phyloP scores from a whole-genome alignment of 1,284 basidiomycete species.

The Melampsora americana region DNA sequence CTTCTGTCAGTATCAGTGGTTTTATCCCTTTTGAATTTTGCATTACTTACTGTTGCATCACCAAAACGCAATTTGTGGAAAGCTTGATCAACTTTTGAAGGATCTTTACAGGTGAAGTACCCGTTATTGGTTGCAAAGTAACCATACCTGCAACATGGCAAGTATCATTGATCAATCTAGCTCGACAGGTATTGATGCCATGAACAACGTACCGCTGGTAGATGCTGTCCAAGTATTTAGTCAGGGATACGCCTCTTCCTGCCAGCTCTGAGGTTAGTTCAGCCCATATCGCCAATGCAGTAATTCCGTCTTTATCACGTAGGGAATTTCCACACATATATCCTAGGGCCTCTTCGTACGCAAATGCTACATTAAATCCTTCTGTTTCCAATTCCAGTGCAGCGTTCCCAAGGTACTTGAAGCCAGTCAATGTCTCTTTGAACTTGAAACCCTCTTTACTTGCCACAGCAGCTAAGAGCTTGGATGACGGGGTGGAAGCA shows the following conservation, averaged over 20 bases:
- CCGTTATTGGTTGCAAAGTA: conserved; percentile 63
- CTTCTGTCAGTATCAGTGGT: not conserved
- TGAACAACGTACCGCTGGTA: conserved; percentile 62
- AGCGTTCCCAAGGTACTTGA: conserved; percentile 65
- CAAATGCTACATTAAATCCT: conserved; percentile 72
- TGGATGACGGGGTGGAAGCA: conserved; percentile 79
- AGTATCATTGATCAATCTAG: not conserved
- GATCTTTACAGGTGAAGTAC: conserved; percentile 71
- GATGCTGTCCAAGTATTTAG: conserved; percentile 63
- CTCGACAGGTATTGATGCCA: not conserved
- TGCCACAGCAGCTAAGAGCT: conserved; percentile 76
- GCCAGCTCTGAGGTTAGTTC: conserved; percentile 63
- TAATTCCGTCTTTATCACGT: conserved; percentile 72
- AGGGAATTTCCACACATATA: conserved; percentile 74
- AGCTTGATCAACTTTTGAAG: conserved; percentile 64
- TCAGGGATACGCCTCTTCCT: conserved; percentile 60
- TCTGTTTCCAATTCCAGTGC: conserved; percentile 64
- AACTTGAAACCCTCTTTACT: conserved; percentile 71
- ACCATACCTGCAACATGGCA: conserved; percentile 48
- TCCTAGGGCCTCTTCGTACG: conserved; percentile 80
- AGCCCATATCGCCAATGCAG: conserved; percentile 62
- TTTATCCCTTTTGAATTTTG: not conserved
- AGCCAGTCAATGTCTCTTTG: conserved; percentile 75
- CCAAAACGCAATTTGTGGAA: conserved; percentile 63
- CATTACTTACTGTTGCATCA: conserved; percentile 1